Evolutionary conservation across 768 basidiomycete genomes (phyloP).

Genomic region (Candolleomyces aberdarensis): DNA sequence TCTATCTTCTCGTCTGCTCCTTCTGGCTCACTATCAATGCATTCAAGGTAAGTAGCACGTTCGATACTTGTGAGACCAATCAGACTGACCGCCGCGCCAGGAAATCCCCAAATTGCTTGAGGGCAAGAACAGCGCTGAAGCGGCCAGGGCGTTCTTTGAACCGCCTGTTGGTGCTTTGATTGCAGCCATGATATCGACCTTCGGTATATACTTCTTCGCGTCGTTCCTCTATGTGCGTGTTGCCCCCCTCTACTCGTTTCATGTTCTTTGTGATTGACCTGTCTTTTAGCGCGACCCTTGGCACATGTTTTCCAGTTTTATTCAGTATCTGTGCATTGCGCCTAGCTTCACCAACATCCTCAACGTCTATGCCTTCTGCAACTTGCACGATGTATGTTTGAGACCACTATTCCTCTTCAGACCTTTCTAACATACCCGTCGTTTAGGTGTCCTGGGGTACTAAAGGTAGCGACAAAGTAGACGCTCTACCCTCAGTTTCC

Average conservation of each 20-base stretch:
- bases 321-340: constrained; percentile 85
- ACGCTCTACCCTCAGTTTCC: constrained; percentile 83
- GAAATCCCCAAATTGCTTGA: constrained; percentile 48
- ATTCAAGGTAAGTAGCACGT: constrained; percentile 61
- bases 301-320: constrained; percentile 95
- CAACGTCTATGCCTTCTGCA: constrained; percentile 97
- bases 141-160: constrained; percentile 66
- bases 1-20: constrained; percentile 86
- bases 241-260: constrained; percentile 83
- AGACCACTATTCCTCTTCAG: background rate
- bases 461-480: constrained; percentile 92
- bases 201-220: constrained; percentile 80
- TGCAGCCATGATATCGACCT: constrained; percentile 85
- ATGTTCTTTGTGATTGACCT: constrained; percentile 72
- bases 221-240: constrained; percentile 70
- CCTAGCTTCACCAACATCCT: constrained; percentile 93
- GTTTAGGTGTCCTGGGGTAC: constrained; percentile 94
- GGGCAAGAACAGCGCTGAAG: constrained; percentile 43
- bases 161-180: constrained; percentile 78
- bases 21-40: constrained; percentile 65
- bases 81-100: no score
- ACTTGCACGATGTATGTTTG: constrained; percentile 64
- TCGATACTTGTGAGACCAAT: constrained; percentile 90
- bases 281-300: constrained; percentile 72
- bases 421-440: constrained; percentile 56